Evolutionary conservation across 495 filamentous ascomycete genomes (phyloP), one percentile per base, ranked within the genome.

Genomic region (Talaromyces stipitatus): DNA sequence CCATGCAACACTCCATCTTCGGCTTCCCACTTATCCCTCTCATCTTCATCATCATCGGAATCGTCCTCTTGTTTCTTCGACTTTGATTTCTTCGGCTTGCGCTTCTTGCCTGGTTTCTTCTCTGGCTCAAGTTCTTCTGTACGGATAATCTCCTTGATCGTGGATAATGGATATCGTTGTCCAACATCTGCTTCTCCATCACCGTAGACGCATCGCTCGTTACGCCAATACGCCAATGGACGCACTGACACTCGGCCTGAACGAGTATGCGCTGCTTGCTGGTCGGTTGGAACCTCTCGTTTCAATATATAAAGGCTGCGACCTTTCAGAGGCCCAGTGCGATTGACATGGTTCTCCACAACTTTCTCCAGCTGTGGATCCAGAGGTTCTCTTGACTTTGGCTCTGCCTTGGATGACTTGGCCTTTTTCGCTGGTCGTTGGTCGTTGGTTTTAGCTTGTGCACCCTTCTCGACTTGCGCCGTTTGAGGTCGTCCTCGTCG

Each of bases 171-270:
- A 57, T 83, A 83, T 50, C 78, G 64, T 59, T 71, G 72, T 48
- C 77, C 76, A 45, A 79, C 75, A 11, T 69, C 72, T 16, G 74
- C 74, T 53, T 75, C 76, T 28, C 78, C 79, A 58, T 86, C 78
- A 10, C 81, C 82, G 66, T 85, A 91, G 2, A 90, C 78, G 54
- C 86, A 78, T 23, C 81, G 81, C 64, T 97, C 94, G 55, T 90
- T 89, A 54, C 82, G 84, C 94, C 94, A 97, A 66, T 77, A 92
- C 33, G 85, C 82, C n/a, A 97, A 69, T 6, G 94, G 94, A 58
- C 86, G 82, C 55, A 91, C 80, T 12, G 77, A 78, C 4, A 75
- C 70, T 46, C 86, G 72, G 9, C 80, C 83, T 23, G 76, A 83
- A 46, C 83, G 80, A 26, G 79, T 79, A 43, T 76, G 72, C 2